Base-by-base conservation (phyloP, 202 grass and related monocot species). In the Schoenoplectus triqueter region DNA sequence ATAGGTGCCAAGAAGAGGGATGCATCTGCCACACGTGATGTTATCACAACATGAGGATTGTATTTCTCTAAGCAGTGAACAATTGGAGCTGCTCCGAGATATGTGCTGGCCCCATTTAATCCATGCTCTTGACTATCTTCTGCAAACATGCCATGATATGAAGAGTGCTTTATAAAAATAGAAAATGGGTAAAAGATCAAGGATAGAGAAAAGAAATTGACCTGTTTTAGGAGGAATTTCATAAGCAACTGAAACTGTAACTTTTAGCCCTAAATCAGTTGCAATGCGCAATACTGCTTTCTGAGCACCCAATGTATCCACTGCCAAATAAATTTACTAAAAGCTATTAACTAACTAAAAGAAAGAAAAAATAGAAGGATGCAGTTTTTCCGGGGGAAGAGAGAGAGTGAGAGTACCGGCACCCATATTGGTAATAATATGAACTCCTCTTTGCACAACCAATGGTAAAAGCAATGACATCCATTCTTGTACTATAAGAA, bases 11-110 rank as follows among this genome's bases (percentile, higher is more conserved):
- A 88, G 78, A 98, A 98, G 44, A 98, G 86, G 19, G 95, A 78
- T 86, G 92, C 95, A 95, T 98, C 95, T 88, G 95, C 92, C 87
- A 98, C 88, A 74, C 91, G 83, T 83, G 95, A 98, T 90, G 95
- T 98, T 84, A 98, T 93, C 73, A 95, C 50, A 85, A 98, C 91
- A 80, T 98, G 66, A 60, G 95, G 92, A 56, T 90, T 89, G 60
- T 93, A 89, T 68, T 80, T 90, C 86, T 98, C 91, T 52, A 98
- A 73, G 87, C 95, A 98, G 66, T 89, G 72, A 85, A 95, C 92
- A 88, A 95, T 93, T 66, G 92, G 92, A 52, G 91, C 87, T 66
- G 91, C 91, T 72, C 92, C 95, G 49, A 98, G 87, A 64, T 98
- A 98, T 76, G 95, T 95, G 88, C 95, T 93, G 79, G 55, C 83